Conservation (phyloP, 176 grass and related monocot genomes). For the Alopecurus myosuroides region DNA sequence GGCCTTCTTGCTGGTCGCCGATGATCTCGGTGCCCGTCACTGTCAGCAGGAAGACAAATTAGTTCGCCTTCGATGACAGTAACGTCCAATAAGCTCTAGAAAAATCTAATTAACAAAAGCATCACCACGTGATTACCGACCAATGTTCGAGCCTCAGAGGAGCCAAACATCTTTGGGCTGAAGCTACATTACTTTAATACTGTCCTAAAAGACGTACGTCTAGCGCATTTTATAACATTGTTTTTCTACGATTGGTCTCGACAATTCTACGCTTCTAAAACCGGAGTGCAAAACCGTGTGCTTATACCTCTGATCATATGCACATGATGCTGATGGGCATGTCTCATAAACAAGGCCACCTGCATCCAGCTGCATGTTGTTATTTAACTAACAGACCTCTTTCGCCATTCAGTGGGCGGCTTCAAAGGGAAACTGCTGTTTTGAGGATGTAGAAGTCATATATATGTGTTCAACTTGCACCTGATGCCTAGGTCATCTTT, state of each 20-base stretch:
- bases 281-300: constrained; percentile 7
- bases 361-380: not conserved
- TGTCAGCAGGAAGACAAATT: not conserved
- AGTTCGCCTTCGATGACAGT: not conserved
- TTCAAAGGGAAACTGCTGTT: constrained; percentile 20
- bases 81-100: not conserved
- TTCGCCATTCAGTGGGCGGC: constrained; percentile 24
- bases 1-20: not conserved
- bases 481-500: not conserved
- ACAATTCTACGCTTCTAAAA: not conserved
- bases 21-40: not conserved
- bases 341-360: constrained; percentile 22
- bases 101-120: not conserved
- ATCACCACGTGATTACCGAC: not conserved
- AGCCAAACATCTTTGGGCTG: not conserved
- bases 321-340: not conserved
- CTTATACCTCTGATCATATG: not conserved
- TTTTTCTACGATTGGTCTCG: not conserved
- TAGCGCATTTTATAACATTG: not conserved
- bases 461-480: not conserved
- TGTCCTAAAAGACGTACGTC: not conserved
- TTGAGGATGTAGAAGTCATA: not conserved
- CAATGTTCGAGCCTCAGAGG: not conserved
- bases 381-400: constrained; percentile 9
- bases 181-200: not conserved